Base-by-base conservation (phyloP, 106 monocot genomes). In the Iris macrosiphon region DNA sequence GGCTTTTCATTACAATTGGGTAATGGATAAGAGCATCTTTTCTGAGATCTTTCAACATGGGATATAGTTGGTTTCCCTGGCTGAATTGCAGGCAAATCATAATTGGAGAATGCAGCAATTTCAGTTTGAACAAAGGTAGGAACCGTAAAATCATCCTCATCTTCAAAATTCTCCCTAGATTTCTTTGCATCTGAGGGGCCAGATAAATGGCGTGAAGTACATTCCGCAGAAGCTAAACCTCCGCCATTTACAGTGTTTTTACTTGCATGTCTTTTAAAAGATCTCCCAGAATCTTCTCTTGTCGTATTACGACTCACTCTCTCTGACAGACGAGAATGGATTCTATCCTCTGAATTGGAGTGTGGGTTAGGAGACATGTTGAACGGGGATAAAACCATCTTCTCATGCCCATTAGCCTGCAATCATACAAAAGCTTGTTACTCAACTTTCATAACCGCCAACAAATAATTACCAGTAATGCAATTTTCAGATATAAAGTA, bases 61-160 rank as follows among this genome's bases (percentile, higher is more conserved):
- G 25, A 40, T n/a, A 15, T 2, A 55, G 67, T 13, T 11, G 11
- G 4, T 29, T 24, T 56, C 13, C 63, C 23, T 45, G 19, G 6
- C 31, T 70, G 63, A 15, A 13, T 37, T 10, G 28, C 14, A 53
- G 59, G 40, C 7, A 32, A 35, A 45, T 60, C 41, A 19, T 61
- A 62, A 14, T 39, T 55, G 2, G 64, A 41, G n/a, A 8, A 31
- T 59, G 12, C 4, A 40, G 40, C 65, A 59, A n/a, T 40, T 52
- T 7, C 25, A 42, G 58, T 27, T 7, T 61, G 45, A 61, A 51
- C 22, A 62, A 65, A 62, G 17, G 65, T 73, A 26, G 80, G 80
- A 42, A 74, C 80, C 9, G 22, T 65, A 32, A 71, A 70, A 57
- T 79, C 72, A 68, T 72, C 58, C 0, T 69, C 66, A 22, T 69